Evolutionary conservation across 768 basidiomycete species (phyloP).

Genomic region (Inosperma sp.): DNA sequence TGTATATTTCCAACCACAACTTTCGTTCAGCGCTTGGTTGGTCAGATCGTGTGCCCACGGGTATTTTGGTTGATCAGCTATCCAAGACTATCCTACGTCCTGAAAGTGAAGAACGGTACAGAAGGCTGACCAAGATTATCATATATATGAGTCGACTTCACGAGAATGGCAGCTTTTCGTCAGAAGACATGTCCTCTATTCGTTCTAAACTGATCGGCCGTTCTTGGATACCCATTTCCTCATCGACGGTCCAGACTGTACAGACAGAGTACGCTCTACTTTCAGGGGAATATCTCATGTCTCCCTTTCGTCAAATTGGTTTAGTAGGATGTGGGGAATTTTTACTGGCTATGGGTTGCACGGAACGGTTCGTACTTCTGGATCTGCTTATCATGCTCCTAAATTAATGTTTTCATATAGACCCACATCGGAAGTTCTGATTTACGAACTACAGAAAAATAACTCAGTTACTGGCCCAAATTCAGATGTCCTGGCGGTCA

Average conservation of each 20-base stretch:
- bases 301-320: conserved; percentile 10
- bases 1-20: conserved; percentile 20
- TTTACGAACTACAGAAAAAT: neutral
- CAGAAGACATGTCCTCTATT: neutral
- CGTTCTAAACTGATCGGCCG: neutral
- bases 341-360: conserved; percentile 13
- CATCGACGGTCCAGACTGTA: neutral
- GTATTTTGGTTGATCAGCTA: conserved; percentile 32
- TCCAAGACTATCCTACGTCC: conserved; percentile 10
- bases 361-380: conserved; percentile 5
- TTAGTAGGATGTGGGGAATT: neutral
- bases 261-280: conserved; percentile 13
- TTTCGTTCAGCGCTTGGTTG: conserved; percentile 35
- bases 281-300: neutral
- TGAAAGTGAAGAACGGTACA: neutral
- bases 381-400: neutral
- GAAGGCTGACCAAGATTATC: conserved; percentile 6
- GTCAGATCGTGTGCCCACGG: conserved; percentile 30
- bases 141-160: conserved; percentile 6
- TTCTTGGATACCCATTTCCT: conserved; percentile 14
- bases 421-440: conserved; percentile 4
- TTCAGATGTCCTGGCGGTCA: neutral
- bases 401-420: conserved; percentile 6
- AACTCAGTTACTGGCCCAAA: neutral
- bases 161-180: neutral